Conservation (phyloP, 495 filamentous ascomycete species). For the Penicillium pancosmium region DNA sequence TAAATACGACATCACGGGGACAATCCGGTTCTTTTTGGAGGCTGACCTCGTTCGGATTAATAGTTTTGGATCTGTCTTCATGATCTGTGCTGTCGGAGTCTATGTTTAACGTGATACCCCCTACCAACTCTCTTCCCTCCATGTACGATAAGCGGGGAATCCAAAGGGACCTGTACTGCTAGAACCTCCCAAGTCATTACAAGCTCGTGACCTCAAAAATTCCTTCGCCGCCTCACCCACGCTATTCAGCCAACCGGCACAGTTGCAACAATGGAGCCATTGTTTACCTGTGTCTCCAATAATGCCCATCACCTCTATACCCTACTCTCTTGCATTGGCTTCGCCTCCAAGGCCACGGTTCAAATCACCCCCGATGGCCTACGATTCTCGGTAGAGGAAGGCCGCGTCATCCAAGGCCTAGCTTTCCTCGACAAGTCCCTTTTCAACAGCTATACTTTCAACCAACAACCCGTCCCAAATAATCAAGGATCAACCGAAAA, state of each 20-base stretch:
- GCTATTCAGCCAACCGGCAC: slow-evolving; percentile 1
- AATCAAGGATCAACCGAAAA: slow-evolving; percentile 40
- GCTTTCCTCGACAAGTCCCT: slow-evolving; percentile 82
- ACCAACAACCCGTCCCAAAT: slow-evolving; percentile 39
- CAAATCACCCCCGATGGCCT: slow-evolving; percentile 82
- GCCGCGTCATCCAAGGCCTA: slow-evolving; percentile 82
- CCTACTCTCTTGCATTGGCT: slow-evolving; percentile 86
- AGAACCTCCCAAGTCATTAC: slow-evolving; percentile 36
- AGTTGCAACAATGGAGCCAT: slow-evolving; percentile 39
- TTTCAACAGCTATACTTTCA: slow-evolving; percentile 80
- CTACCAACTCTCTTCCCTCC: slow-evolving; percentile 29
- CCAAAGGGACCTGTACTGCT: slow-evolving; percentile 39
- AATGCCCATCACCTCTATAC: slow-evolving; percentile 86
- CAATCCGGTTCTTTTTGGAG: slow-evolving; percentile 3
- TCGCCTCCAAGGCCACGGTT: slow-evolving; percentile 78
- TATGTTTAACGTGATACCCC: slow-evolving; percentile 77
- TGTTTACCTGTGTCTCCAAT: slow-evolving; percentile 83
- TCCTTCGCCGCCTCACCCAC: slow-evolving; percentile 11
- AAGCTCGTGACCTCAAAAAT: slow-evolving; percentile 16
- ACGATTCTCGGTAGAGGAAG: slow-evolving; percentile 83
- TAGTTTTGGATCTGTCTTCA: slow-evolving; percentile 94
- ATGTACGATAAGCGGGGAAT: slow-evolving; percentile 46
- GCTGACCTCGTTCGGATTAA: slow-evolving; percentile 1
- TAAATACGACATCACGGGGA: slow-evolving; percentile 9
- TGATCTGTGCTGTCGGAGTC: slow-evolving; percentile 97